Base-by-base conservation (phyloP, 2,329 filamentous ascomycete species). In the Reticulascus tulasneorum region DNA sequence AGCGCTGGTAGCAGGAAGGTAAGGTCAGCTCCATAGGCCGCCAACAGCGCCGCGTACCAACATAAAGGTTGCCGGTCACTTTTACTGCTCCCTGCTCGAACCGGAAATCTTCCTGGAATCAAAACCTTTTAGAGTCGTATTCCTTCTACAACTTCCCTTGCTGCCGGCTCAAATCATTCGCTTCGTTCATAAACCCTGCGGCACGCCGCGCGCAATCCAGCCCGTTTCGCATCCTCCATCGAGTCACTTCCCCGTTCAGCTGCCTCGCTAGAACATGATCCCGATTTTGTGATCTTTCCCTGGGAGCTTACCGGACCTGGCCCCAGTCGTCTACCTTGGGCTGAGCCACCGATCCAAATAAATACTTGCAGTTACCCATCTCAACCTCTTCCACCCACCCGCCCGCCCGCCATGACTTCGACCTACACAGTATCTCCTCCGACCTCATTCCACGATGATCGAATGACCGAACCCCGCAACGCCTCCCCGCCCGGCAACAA, bases 371-470 rank as follows among this genome's bases (percentile, higher is more conserved):
- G 23, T 24, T 24, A 9, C 21, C 31, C 25, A 6, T 19, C 7
- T 23, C 26, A 9, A 30, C 4, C 18, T 10, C 13, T 27, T 9
- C 23, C 21, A 27, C 18, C 15, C 16, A 19, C 9, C 18, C 38
- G 10, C 21, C 12, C 21, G 37, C 21, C 21, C 53, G 53, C 48
- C 52, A 71, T 71, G 67, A 59, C 66, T 58, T 67, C 63, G 32
- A 58, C 60, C 47, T 67, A 62, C 50, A 62, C 61, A 41, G 53
- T 64, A 46, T 58, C 60, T 44, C n/a, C n/a, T n/a, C 60, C 61
- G 43, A 54, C 60, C 39, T 62, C 59, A 47, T 56, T 66, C 47
- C 53, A 61, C 48, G 58, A 64, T 48, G 52, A 58, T 38, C 51
- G 51, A 43, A 55, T 50, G 38, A 49, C 49, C 36, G 54, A 56